These are phyloP conservation scores for Yarrowia divulgata DNA, from an alignment of 805 yeast genomes.

Conservation along the genomic window DNA sequence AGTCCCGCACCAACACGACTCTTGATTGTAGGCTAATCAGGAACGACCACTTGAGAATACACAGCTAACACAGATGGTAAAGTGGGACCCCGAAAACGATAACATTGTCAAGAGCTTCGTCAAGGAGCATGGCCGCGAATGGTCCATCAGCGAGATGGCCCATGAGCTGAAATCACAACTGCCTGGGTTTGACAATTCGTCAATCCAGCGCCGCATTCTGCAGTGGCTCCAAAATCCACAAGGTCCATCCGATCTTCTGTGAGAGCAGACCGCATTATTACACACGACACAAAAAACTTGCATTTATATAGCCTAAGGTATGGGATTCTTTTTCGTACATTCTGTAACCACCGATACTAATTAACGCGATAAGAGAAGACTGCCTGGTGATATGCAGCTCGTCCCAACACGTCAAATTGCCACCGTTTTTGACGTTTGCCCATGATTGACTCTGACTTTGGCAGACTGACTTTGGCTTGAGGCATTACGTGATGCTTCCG, in stretches of 20 bases:
- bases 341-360: too few relatives aligned
- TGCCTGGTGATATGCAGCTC: too few relatives aligned
- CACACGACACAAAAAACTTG: constrained; percentile 3
- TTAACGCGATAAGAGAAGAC: too few relatives aligned
- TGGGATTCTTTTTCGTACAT: neutral
- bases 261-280: neutral
- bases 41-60: too few relatives aligned
- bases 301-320: constrained; percentile 19
- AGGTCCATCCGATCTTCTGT: constrained; percentile 5
- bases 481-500: constrained; percentile 2
- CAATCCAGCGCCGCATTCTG: constrained; percentile 30
- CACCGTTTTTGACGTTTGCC: too few relatives aligned
- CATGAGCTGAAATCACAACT: constrained; percentile 34
- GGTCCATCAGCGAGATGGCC: constrained; percentile 38
- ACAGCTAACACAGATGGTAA: constrained; percentile 15
- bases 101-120: constrained; percentile 29
- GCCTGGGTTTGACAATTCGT: constrained; percentile 26
- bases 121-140: constrained; percentile 34
- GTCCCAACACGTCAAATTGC: too few relatives aligned
- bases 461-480: neutral
- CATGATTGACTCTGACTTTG: too few relatives aligned
- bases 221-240: constrained; percentile 25
- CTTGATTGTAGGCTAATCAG: too few relatives aligned
- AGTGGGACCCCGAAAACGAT: constrained; percentile 27
- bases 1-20: too few relatives aligned